Percentiles rank a stretch among this genome's conserved stretches.
These are phyloP conservation scores for Gryganskiella cystojenkinii DNA, from an alignment of 192 early-diverging fungal genomes.

Conservation along the genomic window DNA sequence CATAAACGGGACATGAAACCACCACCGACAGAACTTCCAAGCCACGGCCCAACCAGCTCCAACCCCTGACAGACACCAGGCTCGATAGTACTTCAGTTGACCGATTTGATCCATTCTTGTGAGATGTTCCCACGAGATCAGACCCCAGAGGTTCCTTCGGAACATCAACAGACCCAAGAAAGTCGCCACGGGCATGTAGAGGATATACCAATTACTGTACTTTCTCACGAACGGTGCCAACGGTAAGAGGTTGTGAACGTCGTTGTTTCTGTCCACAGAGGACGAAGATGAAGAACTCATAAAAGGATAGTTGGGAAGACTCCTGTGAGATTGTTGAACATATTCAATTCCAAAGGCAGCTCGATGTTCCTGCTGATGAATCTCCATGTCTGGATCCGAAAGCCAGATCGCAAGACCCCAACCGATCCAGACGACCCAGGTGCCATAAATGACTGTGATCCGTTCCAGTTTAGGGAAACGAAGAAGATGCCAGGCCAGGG, in stretches of 20 bases:
- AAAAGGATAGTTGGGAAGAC: neutral
- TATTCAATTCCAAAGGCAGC: conserved; percentile 34
- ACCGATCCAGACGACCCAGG: conserved; percentile 67
- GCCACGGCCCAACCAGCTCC: conserved; percentile 61
- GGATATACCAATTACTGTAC: conserved; percentile 54
- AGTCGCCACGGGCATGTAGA: conserved; percentile 53
- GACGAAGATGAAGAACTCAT: neutral
- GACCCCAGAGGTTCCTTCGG: conserved; percentile 63
- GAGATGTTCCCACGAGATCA: conserved; percentile 65
- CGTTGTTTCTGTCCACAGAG: conserved; percentile 12
- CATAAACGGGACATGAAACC: conserved; percentile 51
- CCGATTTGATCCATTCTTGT: conserved; percentile 56
- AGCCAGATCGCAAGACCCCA: conserved; percentile 60
- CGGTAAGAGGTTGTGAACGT: conserved; percentile 31
- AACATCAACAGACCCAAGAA: conserved; percentile 60
- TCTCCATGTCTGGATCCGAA: conserved; percentile 50
- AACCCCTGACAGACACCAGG: conserved; percentile 62
- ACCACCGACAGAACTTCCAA: conserved; percentile 52
- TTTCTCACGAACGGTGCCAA: conserved; percentile 56
- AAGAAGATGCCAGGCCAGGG: conserved; percentile 56
- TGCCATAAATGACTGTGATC: conserved; percentile 65
- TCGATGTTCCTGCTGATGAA: conserved; percentile 43
- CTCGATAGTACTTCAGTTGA: conserved; percentile 55
- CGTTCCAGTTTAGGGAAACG: conserved; percentile 56
- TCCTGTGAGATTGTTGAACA: conserved; percentile 2